Percentiles rank a stretch among this genome's conserved stretches.
Evolutionary conservation across 2,329 filamentous ascomycete genomes (phyloP).

Genomic region (Talaromyces sp.): DNA sequence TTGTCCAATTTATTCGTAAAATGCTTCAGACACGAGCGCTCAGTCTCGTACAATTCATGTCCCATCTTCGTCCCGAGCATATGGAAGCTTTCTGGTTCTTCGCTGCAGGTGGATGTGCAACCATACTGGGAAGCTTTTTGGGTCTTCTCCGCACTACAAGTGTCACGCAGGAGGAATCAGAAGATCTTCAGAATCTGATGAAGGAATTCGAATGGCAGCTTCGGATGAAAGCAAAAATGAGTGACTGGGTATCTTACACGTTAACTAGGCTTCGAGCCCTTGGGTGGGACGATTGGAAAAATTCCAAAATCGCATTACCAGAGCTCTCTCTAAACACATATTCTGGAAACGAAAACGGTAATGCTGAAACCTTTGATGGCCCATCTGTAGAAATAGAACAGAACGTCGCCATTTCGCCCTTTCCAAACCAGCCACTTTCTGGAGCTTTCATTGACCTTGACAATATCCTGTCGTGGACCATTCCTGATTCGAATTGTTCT

Average conservation of each 20-base stretch:
- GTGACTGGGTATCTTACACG: conserved; percentile 18
- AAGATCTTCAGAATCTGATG: conserved; percentile 15
- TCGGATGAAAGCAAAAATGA: conserved; percentile 19
- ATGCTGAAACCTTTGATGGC: not conserved
- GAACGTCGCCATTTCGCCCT: not conserved
- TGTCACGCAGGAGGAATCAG: conserved; percentile 12
- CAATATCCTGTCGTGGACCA: conserved; percentile 8
- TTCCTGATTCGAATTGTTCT: not conserved
- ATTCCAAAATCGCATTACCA: not conserved
- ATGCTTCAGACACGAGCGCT: conserved; percentile 14
- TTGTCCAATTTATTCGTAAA: conserved; percentile 14
- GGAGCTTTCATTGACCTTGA: conserved; percentile 2
- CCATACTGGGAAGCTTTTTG: conserved; percentile 13
- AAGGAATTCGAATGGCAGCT: conserved; percentile 19
- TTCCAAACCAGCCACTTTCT: not conserved
- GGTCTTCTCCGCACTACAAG: conserved; percentile 17
- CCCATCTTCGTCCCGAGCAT: conserved; percentile 17
- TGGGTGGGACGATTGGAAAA: conserved; percentile 18
- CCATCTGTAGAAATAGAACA: not conserved
- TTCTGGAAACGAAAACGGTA: not conserved
- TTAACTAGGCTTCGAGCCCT: conserved; percentile 17
- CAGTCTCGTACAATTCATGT: conserved; percentile 15
- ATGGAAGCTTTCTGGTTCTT: conserved; percentile 21
- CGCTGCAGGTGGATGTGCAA: conserved; percentile 16
- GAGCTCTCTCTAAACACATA: not conserved